Conservation (phyloP, 2,329 filamentous ascomycete genomes). For the Capronia coronata region DNA sequence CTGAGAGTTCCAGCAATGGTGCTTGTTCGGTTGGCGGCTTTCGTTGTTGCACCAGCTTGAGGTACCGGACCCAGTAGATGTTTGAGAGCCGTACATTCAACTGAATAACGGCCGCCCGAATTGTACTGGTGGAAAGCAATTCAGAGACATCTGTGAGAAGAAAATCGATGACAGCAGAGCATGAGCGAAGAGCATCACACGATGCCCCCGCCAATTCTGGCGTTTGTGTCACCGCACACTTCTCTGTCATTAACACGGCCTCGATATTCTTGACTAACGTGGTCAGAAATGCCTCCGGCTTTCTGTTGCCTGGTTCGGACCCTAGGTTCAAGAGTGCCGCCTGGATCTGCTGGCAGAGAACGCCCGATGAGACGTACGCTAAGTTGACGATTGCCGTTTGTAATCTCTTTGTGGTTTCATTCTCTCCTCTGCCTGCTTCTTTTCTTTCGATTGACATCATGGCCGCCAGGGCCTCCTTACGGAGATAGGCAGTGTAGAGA, state of each 20-base stretch:
- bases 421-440: background rate
- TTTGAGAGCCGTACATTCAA: conserved; percentile 37
- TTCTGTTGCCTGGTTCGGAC: background rate
- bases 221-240: conserved; percentile 1
- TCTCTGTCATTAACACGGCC: conserved; percentile 12
- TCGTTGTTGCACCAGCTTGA: conserved; percentile 37
- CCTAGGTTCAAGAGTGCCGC: background rate
- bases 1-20: conserved; percentile 38
- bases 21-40: conserved; percentile 34
- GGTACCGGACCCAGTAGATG: conserved; percentile 43
- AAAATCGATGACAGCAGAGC: conserved; percentile 12
- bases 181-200: conserved; percentile 19
- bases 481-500: conserved; percentile 11
- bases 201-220: conserved; percentile 2
- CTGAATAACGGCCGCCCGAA: conserved; percentile 3
- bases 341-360: conserved; percentile 6
- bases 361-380: conserved; percentile 4
- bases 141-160: conserved; percentile 3
- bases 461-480: conserved; percentile 10
- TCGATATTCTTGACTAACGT: conserved; percentile 19
- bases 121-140: background rate
- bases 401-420: background rate
- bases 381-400: conserved; percentile 2
- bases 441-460: background rate
- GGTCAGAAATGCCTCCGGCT: background rate